Percentiles rank a stretch among this genome's conserved stretches.
These are phyloP conservation scores for Hemileccinum rubropunctum DNA, from an alignment of 768 basidiomycete genomes.

Conservation along the genomic window DNA sequence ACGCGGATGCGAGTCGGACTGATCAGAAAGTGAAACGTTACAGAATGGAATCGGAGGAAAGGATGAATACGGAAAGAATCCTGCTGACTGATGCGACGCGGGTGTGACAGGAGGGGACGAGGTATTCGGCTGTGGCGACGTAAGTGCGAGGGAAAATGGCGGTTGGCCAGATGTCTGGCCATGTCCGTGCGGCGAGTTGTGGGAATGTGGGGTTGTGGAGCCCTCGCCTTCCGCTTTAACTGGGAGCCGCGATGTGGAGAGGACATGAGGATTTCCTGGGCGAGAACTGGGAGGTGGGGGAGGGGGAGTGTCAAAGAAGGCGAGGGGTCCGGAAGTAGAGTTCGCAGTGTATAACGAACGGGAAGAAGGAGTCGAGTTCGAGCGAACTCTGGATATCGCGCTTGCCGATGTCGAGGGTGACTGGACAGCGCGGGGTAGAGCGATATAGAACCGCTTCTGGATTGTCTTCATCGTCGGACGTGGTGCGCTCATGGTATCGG, in stretches of 20 bases:
- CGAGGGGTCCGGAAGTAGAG: slow-evolving; percentile 28
- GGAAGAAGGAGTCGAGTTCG: slow-evolving; percentile 39
- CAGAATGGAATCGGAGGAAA: slow-evolving; percentile 32
- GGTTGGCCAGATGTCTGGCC: slow-evolving; percentile 30
- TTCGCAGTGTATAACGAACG: slow-evolving; percentile 43
- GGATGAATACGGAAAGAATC: slow-evolving; percentile 36
- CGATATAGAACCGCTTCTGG: slow-evolving; percentile 50
- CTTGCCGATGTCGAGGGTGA: slow-evolving; percentile 29
- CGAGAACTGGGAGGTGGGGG: slow-evolving; percentile 40
- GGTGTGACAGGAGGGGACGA: slow-evolving; percentile 29
- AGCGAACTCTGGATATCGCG: slow-evolving; percentile 40
- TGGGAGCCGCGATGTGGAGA: slow-evolving; percentile 43
- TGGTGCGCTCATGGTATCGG: slow-evolving; percentile 32
- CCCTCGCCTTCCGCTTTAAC: slow-evolving; percentile 46
- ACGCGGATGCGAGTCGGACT: slow-evolving; percentile 27
- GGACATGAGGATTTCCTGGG: slow-evolving; percentile 37
- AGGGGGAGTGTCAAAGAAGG: slow-evolving; percentile 41
- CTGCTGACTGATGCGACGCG: slow-evolving; percentile 29
- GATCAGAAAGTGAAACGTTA: slow-evolving; percentile 25
- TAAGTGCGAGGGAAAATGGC: slow-evolving; percentile 44
- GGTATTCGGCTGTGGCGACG: slow-evolving; percentile 38
- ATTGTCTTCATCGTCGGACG: slow-evolving; percentile 47
- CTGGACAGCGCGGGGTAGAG: slow-evolving; percentile 35
- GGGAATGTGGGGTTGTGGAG: slow-evolving; percentile 30
- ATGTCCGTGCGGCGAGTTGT: slow-evolving; percentile 36